Evolutionary conservation across 2,329 filamentous ascomycete species (phyloP).

Genomic region (Fusarium globosum): DNA sequence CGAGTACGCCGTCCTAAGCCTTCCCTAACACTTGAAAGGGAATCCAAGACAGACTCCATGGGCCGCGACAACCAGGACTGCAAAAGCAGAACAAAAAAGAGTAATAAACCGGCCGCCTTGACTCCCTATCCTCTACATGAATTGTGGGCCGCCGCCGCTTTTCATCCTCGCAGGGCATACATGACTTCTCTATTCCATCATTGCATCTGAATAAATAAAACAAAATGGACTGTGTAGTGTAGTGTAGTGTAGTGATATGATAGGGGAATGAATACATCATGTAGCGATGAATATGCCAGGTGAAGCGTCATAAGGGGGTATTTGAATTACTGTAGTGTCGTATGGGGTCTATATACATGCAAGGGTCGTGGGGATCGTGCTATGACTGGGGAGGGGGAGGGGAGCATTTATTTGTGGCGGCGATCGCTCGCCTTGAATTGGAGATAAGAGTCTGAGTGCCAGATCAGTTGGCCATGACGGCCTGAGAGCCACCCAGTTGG

Average conservation of each 20-base stretch:
- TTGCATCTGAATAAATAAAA: conserved; percentile 45
- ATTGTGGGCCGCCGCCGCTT: conserved; percentile 52
- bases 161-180: conserved; percentile 52
- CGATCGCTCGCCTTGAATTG: neutral
- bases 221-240: conserved; percentile 44
- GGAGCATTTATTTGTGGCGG: conserved; percentile 26
- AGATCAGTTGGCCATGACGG: conserved; percentile 61
- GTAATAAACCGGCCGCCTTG: conserved; percentile 49
- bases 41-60: conserved; percentile 44
- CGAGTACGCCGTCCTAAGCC: conserved; percentile 38
- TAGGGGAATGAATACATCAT: conserved; percentile 40
- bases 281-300: conserved; percentile 42
- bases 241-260: conserved; percentile 36
- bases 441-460: neutral
- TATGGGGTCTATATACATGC: conserved; percentile 54
- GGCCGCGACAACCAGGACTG: conserved; percentile 37
- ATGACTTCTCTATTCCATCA: conserved; percentile 57
- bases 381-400: conserved; percentile 44
- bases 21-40: conserved; percentile 53
- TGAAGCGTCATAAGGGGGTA: conserved; percentile 52
- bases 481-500: conserved; percentile 70
- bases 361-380: conserved; percentile 53
- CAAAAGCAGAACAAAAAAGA: conserved; percentile 38
- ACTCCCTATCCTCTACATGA: conserved; percentile 57
- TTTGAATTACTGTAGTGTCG: conserved; percentile 54